A percentile compares a stretch with the other conserved stretches of the same genome.
Conservation (phyloP, 2,329 filamentous ascomycete species). For the Trichoderma sp. region DNA sequence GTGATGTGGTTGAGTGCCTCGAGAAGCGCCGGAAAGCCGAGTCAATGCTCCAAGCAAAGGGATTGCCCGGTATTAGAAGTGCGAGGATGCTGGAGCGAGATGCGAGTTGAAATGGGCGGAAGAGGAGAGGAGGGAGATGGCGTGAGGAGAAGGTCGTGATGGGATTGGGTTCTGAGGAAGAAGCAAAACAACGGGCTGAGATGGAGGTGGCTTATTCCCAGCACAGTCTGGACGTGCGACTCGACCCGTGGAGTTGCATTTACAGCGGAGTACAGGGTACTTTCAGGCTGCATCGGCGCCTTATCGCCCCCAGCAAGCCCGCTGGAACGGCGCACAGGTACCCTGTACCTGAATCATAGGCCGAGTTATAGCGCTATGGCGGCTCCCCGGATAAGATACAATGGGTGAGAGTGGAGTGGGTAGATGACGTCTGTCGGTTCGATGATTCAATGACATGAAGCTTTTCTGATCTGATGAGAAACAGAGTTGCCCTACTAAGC, state of each 20-base stretch:
- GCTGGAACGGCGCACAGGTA: not conserved
- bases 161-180: constrained; percentile 17
- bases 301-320: not conserved
- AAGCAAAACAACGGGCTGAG: constrained; percentile 15
- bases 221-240: not conserved
- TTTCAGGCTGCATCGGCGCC: not conserved
- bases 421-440: constrained; percentile 3
- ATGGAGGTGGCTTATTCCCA: constrained; percentile 9
- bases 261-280: constrained; percentile 1
- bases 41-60: not conserved
- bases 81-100: not conserved
- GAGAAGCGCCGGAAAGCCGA: not conserved
- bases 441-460: not conserved
- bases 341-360: not conserved
- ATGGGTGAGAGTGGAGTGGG: constrained; percentile 2
- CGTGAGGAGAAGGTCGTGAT: constrained; percentile 13
- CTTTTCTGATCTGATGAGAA: not conserved
- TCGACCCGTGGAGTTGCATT: not conserved
- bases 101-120: not conserved
- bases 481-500: not conserved
- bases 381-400: constrained; percentile 1
- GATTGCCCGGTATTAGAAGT: not conserved
- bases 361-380: not conserved
- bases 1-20: not conserved
- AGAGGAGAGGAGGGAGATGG: not conserved